phyloP scores from a whole-genome alignment of 2,329 filamentous ascomycete genomes.

The Metarhizium anisopliae region DNA sequence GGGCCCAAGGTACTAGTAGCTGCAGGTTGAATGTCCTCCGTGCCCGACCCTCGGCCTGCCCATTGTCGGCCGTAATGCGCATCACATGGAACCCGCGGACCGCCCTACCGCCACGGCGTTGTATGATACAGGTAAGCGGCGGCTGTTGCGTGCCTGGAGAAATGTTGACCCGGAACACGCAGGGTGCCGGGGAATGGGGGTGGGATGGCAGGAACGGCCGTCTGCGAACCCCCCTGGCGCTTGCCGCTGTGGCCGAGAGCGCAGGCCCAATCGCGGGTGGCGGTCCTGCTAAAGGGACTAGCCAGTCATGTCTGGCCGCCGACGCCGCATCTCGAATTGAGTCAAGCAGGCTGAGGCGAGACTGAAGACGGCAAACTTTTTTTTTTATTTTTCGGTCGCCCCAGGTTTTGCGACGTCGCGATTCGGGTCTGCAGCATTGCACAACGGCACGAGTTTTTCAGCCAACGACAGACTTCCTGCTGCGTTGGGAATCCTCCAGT shows the following conservation, averaged over 20 bases:
- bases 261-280: background rate
- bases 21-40: no score
- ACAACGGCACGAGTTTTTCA: background rate
- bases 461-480: background rate
- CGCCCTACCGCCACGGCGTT: background rate
- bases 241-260: background rate
- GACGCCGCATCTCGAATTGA: conserved; percentile 1
- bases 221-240: background rate
- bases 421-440: background rate
- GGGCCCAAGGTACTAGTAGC: no score
- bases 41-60: background rate
- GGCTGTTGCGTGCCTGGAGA: background rate
- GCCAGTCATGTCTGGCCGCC: background rate
- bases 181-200: background rate
- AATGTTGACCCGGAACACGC: background rate
- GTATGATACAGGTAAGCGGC: no score
- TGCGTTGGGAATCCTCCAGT: background rate
- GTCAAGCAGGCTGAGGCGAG: background rate
- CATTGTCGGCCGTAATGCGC: background rate
- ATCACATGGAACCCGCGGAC: conserved; percentile 6
- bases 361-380: background rate
- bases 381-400: background rate
- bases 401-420: background rate
- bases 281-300: background rate
- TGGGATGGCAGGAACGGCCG: background rate